Evolutionary conservation across 805 yeast species (phyloP).

Genomic region (Debaryomyces tyrocola): DNA sequence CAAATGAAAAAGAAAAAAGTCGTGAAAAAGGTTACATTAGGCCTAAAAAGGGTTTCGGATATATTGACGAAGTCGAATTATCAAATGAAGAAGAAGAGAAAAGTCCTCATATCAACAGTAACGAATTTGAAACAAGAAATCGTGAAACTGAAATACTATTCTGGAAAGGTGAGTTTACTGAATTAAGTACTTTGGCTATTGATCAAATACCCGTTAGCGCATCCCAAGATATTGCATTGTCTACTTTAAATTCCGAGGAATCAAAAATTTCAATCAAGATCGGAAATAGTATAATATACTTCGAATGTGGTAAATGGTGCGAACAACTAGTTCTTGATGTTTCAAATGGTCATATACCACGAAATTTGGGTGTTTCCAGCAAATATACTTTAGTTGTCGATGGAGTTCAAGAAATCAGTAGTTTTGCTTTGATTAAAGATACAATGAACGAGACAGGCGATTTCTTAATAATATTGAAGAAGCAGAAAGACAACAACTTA

Average conservation of each 20-base stretch:
- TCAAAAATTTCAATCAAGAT: constrained; percentile 6
- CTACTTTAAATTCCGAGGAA: constrained; percentile 4
- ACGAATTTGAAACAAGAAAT: not conserved
- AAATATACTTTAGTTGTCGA: constrained; percentile 7
- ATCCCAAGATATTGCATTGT: constrained; percentile 1
- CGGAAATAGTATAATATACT: constrained; percentile 10
- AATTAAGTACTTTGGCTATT: constrained; percentile 11
- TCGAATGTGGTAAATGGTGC: constrained; percentile 17
- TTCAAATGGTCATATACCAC: not conserved
- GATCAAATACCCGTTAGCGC: constrained; percentile 14
- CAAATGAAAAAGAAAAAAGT: not conserved
- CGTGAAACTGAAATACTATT: constrained; percentile 6
- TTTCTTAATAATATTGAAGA: constrained; percentile 19
- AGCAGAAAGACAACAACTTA: constrained; percentile 8
- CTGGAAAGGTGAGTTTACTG: constrained; percentile 12
- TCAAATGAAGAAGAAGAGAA: constrained; percentile 5
- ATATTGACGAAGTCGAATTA: constrained; percentile 15
- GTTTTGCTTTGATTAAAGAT: constrained; percentile 22
- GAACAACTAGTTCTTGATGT: constrained; percentile 6
- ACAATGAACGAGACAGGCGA: constrained; percentile 27
- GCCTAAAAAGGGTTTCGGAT: constrained; percentile 32
- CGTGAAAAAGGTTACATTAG: constrained; percentile 10
- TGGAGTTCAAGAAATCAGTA: constrained; percentile 4
- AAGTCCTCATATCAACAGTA: not conserved
- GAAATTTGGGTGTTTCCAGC: not conserved